Evolutionary conservation across 176 grass and related monocot genomes (phyloP).

Genomic region (Ensete ventricosum): DNA sequence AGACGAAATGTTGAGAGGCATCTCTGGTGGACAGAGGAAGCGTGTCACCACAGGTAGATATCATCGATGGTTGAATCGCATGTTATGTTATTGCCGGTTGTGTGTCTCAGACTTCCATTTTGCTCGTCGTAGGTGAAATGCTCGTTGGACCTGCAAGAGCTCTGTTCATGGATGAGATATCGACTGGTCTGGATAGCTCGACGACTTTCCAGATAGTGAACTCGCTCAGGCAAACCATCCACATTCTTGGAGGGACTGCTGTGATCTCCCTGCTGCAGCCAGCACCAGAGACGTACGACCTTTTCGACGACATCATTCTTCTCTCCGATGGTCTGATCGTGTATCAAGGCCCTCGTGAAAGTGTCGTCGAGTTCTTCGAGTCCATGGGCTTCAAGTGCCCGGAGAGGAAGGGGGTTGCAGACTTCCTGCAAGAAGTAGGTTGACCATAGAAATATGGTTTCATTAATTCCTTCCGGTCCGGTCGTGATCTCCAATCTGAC

Average conservation of each 20-base stretch:
- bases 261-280: constrained; percentile 72
- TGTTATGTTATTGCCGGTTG: not conserved
- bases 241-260: constrained; percentile 53
- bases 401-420: constrained; percentile 60
- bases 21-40: constrained; percentile 83
- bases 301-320: constrained; percentile 86
- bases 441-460: not conserved
- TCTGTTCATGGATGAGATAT: constrained; percentile 94
- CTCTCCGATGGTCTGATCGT: constrained; percentile 67
- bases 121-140: constrained; percentile 51
- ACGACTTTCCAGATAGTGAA: constrained; percentile 81
- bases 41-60: constrained; percentile 80
- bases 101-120: not conserved
- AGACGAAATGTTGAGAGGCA: constrained; percentile 69
- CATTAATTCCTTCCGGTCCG: not conserved
- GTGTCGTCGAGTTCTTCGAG: constrained; percentile 70
- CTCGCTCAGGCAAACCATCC: constrained; percentile 48
- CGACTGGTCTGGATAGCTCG: constrained; percentile 78
- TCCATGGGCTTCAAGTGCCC: constrained; percentile 70
- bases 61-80: not conserved
- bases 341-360: constrained; percentile 63
- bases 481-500: not conserved
- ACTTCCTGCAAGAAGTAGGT: constrained; percentile 73
- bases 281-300: constrained; percentile 69
- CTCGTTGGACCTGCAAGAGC: constrained; percentile 65